A percentile compares a stretch with the other conserved stretches of the same genome.
Conservation (phyloP, 495 filamentous ascomycete genomes). For the Massariosphaeria phaeospora region DNA sequence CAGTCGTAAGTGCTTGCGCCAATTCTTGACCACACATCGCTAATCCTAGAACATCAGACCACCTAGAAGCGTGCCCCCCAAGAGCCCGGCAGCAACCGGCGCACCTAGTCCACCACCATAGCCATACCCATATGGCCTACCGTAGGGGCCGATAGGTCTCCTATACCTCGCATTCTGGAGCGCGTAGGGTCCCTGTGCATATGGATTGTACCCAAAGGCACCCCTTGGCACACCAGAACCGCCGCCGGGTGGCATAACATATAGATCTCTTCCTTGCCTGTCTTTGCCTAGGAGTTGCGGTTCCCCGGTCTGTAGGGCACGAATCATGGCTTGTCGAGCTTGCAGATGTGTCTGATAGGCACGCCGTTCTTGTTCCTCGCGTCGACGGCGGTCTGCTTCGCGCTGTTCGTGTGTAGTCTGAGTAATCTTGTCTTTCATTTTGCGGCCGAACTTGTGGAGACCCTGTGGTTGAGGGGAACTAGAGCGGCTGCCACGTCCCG, state of each 20-base stretch:
- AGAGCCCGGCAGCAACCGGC: slow-evolving; percentile 40
- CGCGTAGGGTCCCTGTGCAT: slow-evolving; percentile 39
- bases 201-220: slow-evolving; percentile 44
- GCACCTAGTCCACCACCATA: slow-evolving; percentile 45
- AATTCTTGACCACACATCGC: too few species aligned
- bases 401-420: slow-evolving; percentile 46
- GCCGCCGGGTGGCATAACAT: slow-evolving; percentile 44
- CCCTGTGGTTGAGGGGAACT: slow-evolving; percentile 18
- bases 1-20: too few species aligned
- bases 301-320: slow-evolving; percentile 43
- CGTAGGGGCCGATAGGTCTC: slow-evolving; percentile 44
- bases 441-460: slow-evolving; percentile 43
- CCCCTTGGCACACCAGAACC: slow-evolving; percentile 23
- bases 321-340: slow-evolving; percentile 42
- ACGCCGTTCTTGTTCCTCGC: slow-evolving; percentile 41
- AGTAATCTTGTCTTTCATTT: slow-evolving; percentile 48
- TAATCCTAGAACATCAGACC: slow-evolving; percentile 36
- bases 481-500: background rate
- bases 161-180: slow-evolving; percentile 45
- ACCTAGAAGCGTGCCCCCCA: slow-evolving; percentile 44
- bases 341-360: slow-evolving; percentile 42
- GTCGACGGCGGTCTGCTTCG: slow-evolving; percentile 37
- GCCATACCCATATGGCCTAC: slow-evolving; percentile 43
- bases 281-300: slow-evolving; percentile 48
- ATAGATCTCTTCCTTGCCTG: slow-evolving; percentile 45